Conservation (phyloP, 2,329 filamentous ascomycete genomes). For the Neofusicoccum cordaticola region DNA sequence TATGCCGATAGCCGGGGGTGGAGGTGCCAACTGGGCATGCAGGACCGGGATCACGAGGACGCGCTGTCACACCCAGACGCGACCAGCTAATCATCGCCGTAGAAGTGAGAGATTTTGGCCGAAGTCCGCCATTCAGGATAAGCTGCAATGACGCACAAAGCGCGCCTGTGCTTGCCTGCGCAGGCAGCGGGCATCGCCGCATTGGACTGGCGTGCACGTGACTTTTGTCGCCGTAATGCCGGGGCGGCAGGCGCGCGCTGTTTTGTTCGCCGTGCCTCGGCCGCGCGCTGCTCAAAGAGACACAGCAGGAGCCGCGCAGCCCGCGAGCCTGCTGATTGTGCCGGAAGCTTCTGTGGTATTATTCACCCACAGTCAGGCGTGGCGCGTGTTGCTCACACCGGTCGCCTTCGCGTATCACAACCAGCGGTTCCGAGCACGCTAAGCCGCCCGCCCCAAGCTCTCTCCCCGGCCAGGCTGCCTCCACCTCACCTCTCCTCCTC, state of each 20-base stretch:
- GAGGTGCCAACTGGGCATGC: neutral
- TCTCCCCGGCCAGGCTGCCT: neutral
- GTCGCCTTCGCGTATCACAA: neutral
- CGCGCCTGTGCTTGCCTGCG: neutral
- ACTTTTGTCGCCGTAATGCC: neutral
- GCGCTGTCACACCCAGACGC: neutral
- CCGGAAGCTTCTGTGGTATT: neutral
- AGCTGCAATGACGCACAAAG: conserved; percentile 11
- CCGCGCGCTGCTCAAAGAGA: neutral
- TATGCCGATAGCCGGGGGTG: neutral
- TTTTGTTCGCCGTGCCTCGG: neutral
- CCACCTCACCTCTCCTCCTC: conserved; percentile 5
- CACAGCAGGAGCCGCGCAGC: neutral
- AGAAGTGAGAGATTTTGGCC: neutral
- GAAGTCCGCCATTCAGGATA: neutral
- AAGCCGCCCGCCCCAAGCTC: neutral
- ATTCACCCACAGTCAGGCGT: neutral
- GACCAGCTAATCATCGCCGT: neutral
- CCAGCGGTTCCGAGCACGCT: neutral
- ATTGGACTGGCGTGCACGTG: neutral
- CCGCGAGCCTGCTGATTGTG: neutral
- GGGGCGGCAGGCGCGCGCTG: neutral
- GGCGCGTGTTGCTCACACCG: neutral
- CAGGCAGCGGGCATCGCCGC: neutral
- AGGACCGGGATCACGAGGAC: neutral